Percentiles rank a stretch among this genome's conserved stretches.
These are phyloP conservation scores for Penicillium capsulatum DNA, from an alignment of 2,329 filamentous ascomycete species.

Conservation along the genomic window DNA sequence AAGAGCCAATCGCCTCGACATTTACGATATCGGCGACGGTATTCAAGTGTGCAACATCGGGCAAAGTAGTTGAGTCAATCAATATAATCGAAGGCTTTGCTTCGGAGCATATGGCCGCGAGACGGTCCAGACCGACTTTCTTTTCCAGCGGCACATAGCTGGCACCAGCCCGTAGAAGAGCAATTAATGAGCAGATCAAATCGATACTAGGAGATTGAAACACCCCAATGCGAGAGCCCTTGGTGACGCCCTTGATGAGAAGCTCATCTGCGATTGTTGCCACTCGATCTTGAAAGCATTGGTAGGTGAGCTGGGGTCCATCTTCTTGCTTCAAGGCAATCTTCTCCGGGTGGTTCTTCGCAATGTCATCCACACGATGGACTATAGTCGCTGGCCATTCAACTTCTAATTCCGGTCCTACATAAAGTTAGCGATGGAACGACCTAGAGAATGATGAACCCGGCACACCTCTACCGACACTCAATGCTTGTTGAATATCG, in stretches of 20 bases:
- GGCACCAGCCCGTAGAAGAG: constrained; percentile 30
- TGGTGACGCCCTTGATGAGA: constrained; percentile 6
- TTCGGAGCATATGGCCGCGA: constrained; percentile 19
- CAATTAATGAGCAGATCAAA: constrained; percentile 32
- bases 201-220: constrained; percentile 35
- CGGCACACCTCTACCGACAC: constrained; percentile 16
- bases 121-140: constrained; percentile 22
- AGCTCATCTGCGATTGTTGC: constrained; percentile 35
- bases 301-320: constrained; percentile 35
- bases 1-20: constrained; percentile 1
- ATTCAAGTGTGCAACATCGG: constrained; percentile 6
- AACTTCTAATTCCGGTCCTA: constrained; percentile 19
- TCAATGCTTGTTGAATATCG: constrained; percentile 16
- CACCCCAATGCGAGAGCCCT: constrained; percentile 36
- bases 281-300: constrained; percentile 30
- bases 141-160: constrained; percentile 35
- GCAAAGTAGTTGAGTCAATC: constrained; percentile 4
- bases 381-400: constrained; percentile 36
- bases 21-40: constrained; percentile 6
- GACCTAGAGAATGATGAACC: neutral
- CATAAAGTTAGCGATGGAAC: neutral
- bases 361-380: constrained; percentile 38
- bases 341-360: constrained; percentile 9
- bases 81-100: constrained; percentile 11
- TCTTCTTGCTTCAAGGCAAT: constrained; percentile 29